These are phyloP conservation scores for Podaxis mareebaensis DNA, from an alignment of 768 basidiomycete species.

Conservation along the genomic window DNA sequence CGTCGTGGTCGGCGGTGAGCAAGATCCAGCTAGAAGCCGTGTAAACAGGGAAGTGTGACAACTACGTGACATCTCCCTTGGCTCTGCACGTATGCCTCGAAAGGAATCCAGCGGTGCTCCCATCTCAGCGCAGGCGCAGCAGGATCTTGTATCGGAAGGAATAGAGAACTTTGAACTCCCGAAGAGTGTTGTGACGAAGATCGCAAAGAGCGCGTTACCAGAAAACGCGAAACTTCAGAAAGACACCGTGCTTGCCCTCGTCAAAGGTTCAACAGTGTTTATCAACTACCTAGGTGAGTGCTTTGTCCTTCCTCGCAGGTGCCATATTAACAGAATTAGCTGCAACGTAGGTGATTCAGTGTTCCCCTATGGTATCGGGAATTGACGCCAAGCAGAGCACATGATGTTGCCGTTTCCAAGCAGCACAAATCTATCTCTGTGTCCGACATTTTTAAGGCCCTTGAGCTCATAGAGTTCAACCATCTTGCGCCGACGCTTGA, in stretches of 20 bases:
- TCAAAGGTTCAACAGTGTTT: slow-evolving; percentile 92
- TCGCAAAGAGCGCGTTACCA: slow-evolving; percentile 86
- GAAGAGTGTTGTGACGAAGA: slow-evolving; percentile 76
- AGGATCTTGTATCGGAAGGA: slow-evolving; percentile 77
- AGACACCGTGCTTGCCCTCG: slow-evolving; percentile 81
- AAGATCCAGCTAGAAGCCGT: neutral
- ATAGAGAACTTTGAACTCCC: slow-evolving; percentile 91
- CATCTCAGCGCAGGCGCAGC: slow-evolving; percentile 74
- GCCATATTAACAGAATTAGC: slow-evolving; percentile 29
- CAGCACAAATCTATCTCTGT: slow-evolving; percentile 89
- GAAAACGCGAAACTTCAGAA: slow-evolving; percentile 87
- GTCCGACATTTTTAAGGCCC: slow-evolving; percentile 85
- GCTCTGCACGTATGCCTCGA: slow-evolving; percentile 54
- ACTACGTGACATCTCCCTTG: neutral
- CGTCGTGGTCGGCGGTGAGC: slow-evolving; percentile 31
- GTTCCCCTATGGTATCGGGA: neutral
- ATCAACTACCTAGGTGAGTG: slow-evolving; percentile 87
- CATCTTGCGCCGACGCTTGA: slow-evolving; percentile 67
- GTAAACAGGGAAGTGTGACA: neutral
- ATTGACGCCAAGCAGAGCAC: slow-evolving; percentile 56
- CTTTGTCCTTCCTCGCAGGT: neutral
- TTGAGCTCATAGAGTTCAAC: slow-evolving; percentile 76
- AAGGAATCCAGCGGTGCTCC: slow-evolving; percentile 58
- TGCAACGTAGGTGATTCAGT: slow-evolving; percentile 43
- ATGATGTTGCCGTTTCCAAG: slow-evolving; percentile 82